These are phyloP conservation scores for Tephrocybe sp. DNA, from an alignment of 768 basidiomycete genomes.

Conservation along the genomic window DNA sequence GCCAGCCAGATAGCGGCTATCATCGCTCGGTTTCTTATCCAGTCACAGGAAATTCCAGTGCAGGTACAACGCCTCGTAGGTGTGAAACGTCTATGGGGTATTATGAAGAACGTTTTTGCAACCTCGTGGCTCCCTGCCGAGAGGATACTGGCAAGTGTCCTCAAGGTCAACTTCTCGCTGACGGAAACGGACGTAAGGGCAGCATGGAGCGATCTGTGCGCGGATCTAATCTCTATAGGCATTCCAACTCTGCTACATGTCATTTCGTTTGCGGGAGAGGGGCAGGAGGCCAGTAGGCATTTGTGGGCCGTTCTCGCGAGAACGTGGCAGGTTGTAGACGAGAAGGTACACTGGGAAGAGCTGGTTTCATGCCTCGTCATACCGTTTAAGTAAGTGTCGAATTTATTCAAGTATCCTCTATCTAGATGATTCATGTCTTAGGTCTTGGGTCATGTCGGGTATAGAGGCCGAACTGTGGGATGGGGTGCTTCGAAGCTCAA, in stretches of 20 bases:
- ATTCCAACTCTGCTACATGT: constrained; percentile 38
- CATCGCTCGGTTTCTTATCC: constrained; percentile 34
- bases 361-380: constrained; percentile 42
- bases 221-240: constrained; percentile 41
- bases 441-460: constrained; percentile 43
- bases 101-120: constrained; percentile 47
- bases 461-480: constrained; percentile 44
- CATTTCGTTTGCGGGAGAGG: constrained; percentile 28
- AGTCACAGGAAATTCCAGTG: constrained; percentile 15
- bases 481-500: constrained; percentile 28
- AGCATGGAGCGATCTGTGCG: constrained; percentile 50
- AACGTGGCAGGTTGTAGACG: constrained; percentile 24
- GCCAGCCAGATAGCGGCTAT: constrained; percentile 32
- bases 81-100: constrained; percentile 48
- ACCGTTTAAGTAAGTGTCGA: constrained; percentile 42
- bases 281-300: constrained; percentile 35
- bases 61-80: constrained; percentile 39
- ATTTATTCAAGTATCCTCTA: background rate
- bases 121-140: constrained; percentile 43
- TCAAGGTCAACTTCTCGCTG: constrained; percentile 42
- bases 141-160: constrained; percentile 40
- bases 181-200: constrained; percentile 34
- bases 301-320: constrained; percentile 48
- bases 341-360: constrained; percentile 35
- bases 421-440: constrained; percentile 21